Percentiles rank a stretch among this genome's conserved stretches.
phyloP scores from a whole-genome alignment of 2,329 filamentous ascomycete genomes.

The Cercospora zeae-maydis region DNA sequence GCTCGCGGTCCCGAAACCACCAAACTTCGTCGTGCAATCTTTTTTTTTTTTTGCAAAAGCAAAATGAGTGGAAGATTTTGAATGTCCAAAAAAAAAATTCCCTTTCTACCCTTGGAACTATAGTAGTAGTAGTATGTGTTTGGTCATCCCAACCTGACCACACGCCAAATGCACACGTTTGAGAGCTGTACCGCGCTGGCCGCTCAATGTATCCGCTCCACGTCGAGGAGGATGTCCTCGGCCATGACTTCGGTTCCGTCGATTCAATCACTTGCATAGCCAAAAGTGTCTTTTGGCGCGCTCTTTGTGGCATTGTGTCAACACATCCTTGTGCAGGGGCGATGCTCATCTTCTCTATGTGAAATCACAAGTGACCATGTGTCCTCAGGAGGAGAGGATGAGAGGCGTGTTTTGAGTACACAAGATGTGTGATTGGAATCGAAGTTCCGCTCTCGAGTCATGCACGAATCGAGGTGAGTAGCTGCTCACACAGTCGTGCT shows the following conservation, averaged over 20 bases:
- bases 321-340: constrained; percentile 57
- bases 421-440: neutral
- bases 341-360: constrained; percentile 52
- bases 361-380: constrained; percentile 29
- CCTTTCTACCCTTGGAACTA: too few species aligned
- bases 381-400: neutral
- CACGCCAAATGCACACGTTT: too few species aligned
- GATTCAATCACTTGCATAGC: neutral
- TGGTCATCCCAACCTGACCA: too few species aligned
- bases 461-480: too few species aligned
- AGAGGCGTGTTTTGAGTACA: neutral
- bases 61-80: too few species aligned
- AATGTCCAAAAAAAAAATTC: too few species aligned
- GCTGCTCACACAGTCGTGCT: too few species aligned
- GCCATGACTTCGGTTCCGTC: neutral
- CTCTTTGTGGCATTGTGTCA: constrained; percentile 8
- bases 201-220: too few species aligned
- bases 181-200: too few species aligned
- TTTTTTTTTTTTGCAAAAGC: neutral
- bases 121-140: too few species aligned
- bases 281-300: neutral
- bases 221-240: too few species aligned
- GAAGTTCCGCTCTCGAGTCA: neutral
- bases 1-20: neutral
- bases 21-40: too few species aligned